Percentiles rank a stretch among this genome's conserved stretches.
phyloP scores from a whole-genome alignment of 2,329 filamentous ascomycete species.

The Beauveria caledonica region DNA sequence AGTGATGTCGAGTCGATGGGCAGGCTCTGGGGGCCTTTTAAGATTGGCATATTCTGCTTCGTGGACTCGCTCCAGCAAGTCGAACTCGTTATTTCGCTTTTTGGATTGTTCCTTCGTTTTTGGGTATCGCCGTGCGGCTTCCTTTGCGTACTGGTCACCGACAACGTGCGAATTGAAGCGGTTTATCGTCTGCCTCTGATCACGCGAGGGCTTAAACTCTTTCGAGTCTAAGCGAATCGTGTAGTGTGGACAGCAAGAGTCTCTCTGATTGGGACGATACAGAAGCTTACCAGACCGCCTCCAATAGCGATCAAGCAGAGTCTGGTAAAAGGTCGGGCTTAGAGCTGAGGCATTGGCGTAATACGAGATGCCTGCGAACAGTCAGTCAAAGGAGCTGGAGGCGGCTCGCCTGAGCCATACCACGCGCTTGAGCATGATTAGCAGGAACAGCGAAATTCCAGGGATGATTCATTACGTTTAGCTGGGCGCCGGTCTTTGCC shows the following conservation, averaged over 20 bases:
- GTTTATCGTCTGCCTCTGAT: constrained; percentile 69
- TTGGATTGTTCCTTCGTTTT: constrained; percentile 58
- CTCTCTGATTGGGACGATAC: constrained; percentile 69
- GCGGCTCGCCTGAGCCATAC: neutral
- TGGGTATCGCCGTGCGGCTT: constrained; percentile 56
- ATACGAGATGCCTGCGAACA: constrained; percentile 57
- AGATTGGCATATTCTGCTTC: constrained; percentile 53
- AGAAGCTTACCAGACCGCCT: constrained; percentile 63
- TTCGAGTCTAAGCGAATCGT: constrained; percentile 65
- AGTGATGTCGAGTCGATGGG: constrained; percentile 59
- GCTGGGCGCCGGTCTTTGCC: constrained; percentile 40
- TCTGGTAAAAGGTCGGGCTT: constrained; percentile 60
- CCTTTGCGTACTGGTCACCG: constrained; percentile 58
- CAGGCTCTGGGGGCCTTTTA: constrained; percentile 52
- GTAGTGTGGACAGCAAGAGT: constrained; percentile 89
- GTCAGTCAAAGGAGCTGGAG: neutral
- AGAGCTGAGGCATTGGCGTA: constrained; percentile 57
- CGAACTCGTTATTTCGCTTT: constrained; percentile 58
- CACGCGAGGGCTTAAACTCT: constrained; percentile 56
- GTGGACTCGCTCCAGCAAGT: constrained; percentile 58
- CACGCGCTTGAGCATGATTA: neutral
- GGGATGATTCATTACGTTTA: constrained; percentile 30
- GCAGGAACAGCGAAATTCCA: neutral
- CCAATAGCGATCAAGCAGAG: constrained; percentile 67
- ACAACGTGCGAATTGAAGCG: constrained; percentile 65